A percentile compares a stretch with the other conserved stretches of the same genome.
These are phyloP conservation scores for Fusarium beomiforme DNA, from an alignment of 2,329 filamentous ascomycete species.

Conservation along the genomic window DNA sequence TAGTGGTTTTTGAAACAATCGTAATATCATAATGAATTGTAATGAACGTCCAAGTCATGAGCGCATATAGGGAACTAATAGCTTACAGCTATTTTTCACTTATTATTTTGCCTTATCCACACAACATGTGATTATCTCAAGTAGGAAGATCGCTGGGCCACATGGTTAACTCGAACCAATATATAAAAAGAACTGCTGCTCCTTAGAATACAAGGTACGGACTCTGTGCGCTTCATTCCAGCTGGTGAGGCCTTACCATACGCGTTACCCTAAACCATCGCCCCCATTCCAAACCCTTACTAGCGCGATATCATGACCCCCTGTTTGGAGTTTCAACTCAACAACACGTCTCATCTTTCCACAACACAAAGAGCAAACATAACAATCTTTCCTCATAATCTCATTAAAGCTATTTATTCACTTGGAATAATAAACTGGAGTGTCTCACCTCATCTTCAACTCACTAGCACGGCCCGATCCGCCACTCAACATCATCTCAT, in stretches of 20 bases:
- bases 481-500: not conserved
- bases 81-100: too few species aligned
- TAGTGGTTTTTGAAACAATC: too few species aligned
- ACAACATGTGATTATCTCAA: too few species aligned
- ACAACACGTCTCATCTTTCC: constrained; percentile 34
- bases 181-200: not conserved
- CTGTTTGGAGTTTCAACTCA: constrained; percentile 32
- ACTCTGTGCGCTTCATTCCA: not conserved
- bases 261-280: constrained; percentile 12
- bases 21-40: too few species aligned
- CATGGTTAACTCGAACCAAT: not conserved
- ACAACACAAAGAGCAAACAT: not conserved
- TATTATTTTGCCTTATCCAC: too few species aligned
- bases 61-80: too few species aligned
- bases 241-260: not conserved
- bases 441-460: not conserved
- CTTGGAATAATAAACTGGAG: not conserved
- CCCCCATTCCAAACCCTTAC: constrained; percentile 31
- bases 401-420: not conserved
- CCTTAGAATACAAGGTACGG: too few species aligned
- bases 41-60: too few species aligned
- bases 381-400: not conserved
- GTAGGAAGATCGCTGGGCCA: too few species aligned
- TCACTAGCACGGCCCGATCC: not conserved
- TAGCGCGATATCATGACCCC: constrained; percentile 16